These are phyloP conservation scores for bread wheat (Triticum aestivum) DNA, from an alignment of 176 grass and related monocot genomes.

Conservation along the genomic window IWGSC_CS_RefSeq_v2.1 NC_057803.1:3103422-3103921, in stretches of 20 bases:
- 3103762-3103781: constrained; percentile 36
- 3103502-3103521: constrained; percentile 32
- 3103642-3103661: constrained; percentile 39
- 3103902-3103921: constrained; percentile 48
- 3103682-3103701: constrained; percentile 65
- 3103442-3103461: constrained; percentile 70
- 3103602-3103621: constrained; percentile 42
- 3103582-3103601: constrained; percentile 48
- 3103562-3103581: constrained; percentile 24
- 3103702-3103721: constrained; percentile 36
- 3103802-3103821: constrained; percentile 32
- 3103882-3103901: constrained; percentile 39
- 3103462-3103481: constrained; percentile 37
- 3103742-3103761: constrained; percentile 52
- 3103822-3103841: constrained; percentile 61
- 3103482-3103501: constrained; percentile 48
- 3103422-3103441: constrained; percentile 42
- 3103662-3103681: constrained; percentile 52
- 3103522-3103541: constrained; percentile 57
- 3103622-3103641: constrained; percentile 64
- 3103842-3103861: constrained; percentile 74
- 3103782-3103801: constrained; percentile 44
- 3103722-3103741: constrained; percentile 46
- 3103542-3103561: constrained; percentile 80
- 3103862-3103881: constrained; percentile 26